Evolutionary conservation across 768 basidiomycete species (phyloP).

Genomic region (Serendipita indica): DNA sequence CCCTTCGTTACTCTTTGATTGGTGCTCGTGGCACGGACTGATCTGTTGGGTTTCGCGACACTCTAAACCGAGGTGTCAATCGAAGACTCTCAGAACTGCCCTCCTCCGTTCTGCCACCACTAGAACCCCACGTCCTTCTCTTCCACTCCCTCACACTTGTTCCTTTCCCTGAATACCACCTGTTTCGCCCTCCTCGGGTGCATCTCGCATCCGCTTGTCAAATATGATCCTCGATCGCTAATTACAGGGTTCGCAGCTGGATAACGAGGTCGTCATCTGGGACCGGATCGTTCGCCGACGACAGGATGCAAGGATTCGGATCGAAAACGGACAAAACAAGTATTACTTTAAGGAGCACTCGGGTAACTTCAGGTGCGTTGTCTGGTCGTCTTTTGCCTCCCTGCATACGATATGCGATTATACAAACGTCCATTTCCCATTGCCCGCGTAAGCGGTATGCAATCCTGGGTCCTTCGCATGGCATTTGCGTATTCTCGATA

Average conservation of each 20-base stretch:
- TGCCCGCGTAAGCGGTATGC: neutral
- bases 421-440: conserved; percentile 14
- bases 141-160: neutral
- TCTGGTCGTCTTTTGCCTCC: conserved; percentile 10
- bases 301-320: conserved; percentile 52
- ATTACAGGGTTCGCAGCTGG: conserved; percentile 27
- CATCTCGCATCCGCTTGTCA: neutral
- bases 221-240: neutral
- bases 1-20: neutral
- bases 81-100: too few relatives aligned
- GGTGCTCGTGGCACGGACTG: too few relatives aligned
- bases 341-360: conserved; percentile 69
- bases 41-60: too few relatives aligned
- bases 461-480: neutral
- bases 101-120: neutral
- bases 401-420: conserved; percentile 8
- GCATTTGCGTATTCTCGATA: too few relatives aligned
- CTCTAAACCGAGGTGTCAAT: too few relatives aligned
- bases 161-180: neutral
- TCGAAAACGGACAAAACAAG: conserved; percentile 54
- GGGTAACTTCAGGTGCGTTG: conserved; percentile 57
- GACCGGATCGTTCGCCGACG: conserved; percentile 78
- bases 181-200: neutral
- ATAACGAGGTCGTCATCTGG: conserved; percentile 79
- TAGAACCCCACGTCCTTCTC: neutral